Percentiles rank a stretch among this genome's conserved stretches.
phyloP scores from a whole-genome alignment of 345 rosid species.

The Durio zibethinus region DNA sequence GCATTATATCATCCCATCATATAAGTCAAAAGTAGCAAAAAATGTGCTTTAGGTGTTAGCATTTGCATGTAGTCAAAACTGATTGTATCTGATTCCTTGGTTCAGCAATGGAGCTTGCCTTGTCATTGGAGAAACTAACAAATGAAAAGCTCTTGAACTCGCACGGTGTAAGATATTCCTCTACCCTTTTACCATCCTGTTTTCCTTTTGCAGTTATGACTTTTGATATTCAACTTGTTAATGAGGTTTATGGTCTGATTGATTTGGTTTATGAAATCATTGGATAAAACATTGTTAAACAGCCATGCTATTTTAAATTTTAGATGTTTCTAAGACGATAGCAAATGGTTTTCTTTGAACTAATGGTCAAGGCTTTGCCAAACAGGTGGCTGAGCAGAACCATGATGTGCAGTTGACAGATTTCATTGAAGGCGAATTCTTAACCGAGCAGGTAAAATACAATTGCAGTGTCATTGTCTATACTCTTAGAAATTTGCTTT shows the following conservation, averaged over 20 bases:
- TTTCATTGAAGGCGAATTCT: conserved; percentile 66
- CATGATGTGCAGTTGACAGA: conserved; percentile 74
- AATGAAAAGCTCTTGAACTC: conserved; percentile 74
- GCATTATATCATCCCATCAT: not conserved
- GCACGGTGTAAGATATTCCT: conserved; percentile 45
- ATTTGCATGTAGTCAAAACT: not conserved
- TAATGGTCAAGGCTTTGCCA: conserved; percentile 9
- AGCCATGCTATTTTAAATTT: not conserved
- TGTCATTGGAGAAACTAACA: conserved; percentile 84
- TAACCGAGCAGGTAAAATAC: conserved; percentile 61
- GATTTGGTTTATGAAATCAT: conserved; percentile 1
- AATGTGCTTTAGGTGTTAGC: not conserved
- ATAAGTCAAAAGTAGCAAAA: not conserved
- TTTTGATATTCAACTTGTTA: not conserved
- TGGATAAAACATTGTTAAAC: not conserved
- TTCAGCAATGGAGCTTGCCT: conserved; percentile 89
- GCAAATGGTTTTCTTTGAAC: not conserved
- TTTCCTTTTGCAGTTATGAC: not conserved
- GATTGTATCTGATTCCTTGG: conserved; percentile 12
- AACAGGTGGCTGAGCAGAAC: conserved; percentile 58
- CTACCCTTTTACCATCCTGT: not conserved
- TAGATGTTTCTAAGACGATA: not conserved
- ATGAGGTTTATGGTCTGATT: not conserved
- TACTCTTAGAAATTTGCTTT: not conserved
- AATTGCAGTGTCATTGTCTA: conserved; percentile 12